phyloP scores from a whole-genome alignment of 2,329 filamentous ascomycete genomes.

The Fusarium dlaminii region DNA sequence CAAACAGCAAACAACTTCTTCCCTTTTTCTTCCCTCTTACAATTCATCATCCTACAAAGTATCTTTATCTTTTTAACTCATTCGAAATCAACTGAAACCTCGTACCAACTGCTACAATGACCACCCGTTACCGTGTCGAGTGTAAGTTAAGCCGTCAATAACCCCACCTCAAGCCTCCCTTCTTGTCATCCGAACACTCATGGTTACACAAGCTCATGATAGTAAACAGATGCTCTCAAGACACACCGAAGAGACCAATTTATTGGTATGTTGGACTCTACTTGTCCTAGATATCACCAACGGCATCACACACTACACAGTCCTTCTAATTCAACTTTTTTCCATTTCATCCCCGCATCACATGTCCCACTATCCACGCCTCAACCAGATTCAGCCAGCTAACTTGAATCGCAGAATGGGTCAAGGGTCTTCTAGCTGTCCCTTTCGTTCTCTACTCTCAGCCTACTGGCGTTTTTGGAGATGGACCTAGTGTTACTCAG shows the following conservation, averaged over 20 bases:
- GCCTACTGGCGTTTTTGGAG: conserved; percentile 85
- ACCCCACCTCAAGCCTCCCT: not conserved
- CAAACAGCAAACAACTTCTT: not conserved
- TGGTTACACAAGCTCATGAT: conserved; percentile 34
- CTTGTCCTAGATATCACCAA: not conserved
- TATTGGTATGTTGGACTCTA: conserved; percentile 64
- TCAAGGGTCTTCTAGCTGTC: conserved; percentile 92
- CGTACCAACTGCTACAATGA: conserved; percentile 55
- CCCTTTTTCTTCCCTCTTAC: not conserved
- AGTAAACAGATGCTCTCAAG: conserved; percentile 69
- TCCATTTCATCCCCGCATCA: not conserved
- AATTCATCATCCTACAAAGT: not conserved
- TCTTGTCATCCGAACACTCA: not conserved
- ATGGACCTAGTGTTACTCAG: conserved; percentile 70
- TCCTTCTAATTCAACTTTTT: not conserved
- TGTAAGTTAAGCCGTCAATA: conserved; percentile 57
- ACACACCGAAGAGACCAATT: conserved; percentile 92
- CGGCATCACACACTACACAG: not conserved
- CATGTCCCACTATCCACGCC: not conserved
- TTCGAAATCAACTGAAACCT: not conserved
- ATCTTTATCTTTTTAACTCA: not conserved
- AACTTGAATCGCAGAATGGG: conserved; percentile 77
- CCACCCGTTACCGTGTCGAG: conserved; percentile 75
- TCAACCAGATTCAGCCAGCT: not conserved
- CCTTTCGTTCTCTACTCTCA: conserved; percentile 97